phyloP scores from a whole-genome alignment of 805 yeast genomes.

The Kazachstania africana region DNA sequence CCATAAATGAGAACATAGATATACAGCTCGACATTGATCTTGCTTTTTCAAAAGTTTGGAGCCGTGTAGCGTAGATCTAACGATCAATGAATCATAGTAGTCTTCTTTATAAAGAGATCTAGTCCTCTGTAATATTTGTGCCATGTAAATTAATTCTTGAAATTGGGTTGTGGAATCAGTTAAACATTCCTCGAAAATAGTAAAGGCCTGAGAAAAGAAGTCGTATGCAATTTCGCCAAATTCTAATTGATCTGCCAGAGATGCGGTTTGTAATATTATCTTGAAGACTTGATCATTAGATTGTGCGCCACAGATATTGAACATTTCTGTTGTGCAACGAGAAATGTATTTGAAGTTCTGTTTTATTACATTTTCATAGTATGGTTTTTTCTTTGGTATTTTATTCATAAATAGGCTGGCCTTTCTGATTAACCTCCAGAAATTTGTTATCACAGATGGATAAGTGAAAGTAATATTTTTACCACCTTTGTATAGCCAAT shows the following conservation, averaged over 20 bases:
- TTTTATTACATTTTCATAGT: conserved; percentile 24
- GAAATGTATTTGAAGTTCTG: conserved; percentile 66
- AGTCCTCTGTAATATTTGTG: conserved; percentile 40
- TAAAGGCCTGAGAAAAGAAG: conserved; percentile 76
- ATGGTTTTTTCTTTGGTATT: conserved; percentile 8
- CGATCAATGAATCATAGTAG: conserved; percentile 63
- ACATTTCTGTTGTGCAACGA: conserved; percentile 56
- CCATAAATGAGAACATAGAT: conserved; percentile 84
- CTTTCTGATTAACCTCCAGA: conserved; percentile 48
- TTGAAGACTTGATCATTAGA: conserved; percentile 27
- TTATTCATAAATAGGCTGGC: conserved; percentile 22
- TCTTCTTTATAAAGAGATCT: conserved; percentile 34
- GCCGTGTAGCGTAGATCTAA: conserved; percentile 78
- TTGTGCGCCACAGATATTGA: conserved; percentile 18
- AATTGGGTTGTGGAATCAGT: conserved; percentile 43
- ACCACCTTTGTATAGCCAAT: conserved; percentile 29
- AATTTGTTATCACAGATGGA: conserved; percentile 59
- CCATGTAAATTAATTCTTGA: conserved; percentile 39
- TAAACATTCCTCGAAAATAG: conserved; percentile 62
- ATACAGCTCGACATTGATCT: conserved; percentile 86
- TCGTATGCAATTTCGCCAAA: conserved; percentile 73
- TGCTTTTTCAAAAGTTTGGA: conserved; percentile 82
- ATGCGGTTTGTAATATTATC: conserved; percentile 54
- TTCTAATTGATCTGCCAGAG: conserved; percentile 66
- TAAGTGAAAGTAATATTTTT: conserved; percentile 52